Percentiles rank a stretch among this genome's conserved stretches.
Conservation (phyloP, 305 asterid genomes). For the Withania somnifera region DNA sequence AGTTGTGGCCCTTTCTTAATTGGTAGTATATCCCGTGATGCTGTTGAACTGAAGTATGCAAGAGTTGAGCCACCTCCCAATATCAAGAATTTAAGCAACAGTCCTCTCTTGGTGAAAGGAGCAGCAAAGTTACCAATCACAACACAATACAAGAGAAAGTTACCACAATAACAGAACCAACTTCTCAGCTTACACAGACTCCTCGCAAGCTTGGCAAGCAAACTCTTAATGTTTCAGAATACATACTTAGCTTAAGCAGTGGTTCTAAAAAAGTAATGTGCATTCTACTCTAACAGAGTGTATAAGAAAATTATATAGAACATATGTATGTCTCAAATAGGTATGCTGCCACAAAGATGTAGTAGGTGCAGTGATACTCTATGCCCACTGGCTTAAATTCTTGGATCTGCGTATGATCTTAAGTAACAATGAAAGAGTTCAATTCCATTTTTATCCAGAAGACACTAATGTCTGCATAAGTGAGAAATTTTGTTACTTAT, state of each 20-base stretch:
- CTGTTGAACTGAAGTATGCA: conserved; percentile 78
- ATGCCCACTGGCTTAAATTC: neutral
- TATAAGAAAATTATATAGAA: neutral
- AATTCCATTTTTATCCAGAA: neutral
- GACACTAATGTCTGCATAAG: neutral
- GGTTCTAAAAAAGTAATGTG: neutral
- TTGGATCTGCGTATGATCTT: neutral
- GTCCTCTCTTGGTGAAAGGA: conserved; percentile 95
- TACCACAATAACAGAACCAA: neutral
- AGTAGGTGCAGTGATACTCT: neutral
- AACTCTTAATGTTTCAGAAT: neutral
- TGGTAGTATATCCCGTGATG: conserved; percentile 77
- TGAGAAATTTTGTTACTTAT: neutral
- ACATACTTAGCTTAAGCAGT: neutral
- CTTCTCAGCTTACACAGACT: neutral
- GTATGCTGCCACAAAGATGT: neutral
- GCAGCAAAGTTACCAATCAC: conserved; percentile 67
- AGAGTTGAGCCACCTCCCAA: conserved; percentile 82
- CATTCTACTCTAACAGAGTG: neutral
- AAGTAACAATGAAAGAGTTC: neutral
- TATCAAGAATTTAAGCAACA: conserved; percentile 86
- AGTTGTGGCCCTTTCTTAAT: conserved; percentile 95
- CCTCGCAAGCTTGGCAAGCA: neutral
- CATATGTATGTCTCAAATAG: neutral
- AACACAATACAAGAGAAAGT: neutral